A percentile compares a stretch with the other conserved stretches of the same genome.
These are phyloP conservation scores for Clonostachys chloroleuca DNA, from an alignment of 2,329 filamentous ascomycete genomes.

Conservation along the genomic window DNA sequence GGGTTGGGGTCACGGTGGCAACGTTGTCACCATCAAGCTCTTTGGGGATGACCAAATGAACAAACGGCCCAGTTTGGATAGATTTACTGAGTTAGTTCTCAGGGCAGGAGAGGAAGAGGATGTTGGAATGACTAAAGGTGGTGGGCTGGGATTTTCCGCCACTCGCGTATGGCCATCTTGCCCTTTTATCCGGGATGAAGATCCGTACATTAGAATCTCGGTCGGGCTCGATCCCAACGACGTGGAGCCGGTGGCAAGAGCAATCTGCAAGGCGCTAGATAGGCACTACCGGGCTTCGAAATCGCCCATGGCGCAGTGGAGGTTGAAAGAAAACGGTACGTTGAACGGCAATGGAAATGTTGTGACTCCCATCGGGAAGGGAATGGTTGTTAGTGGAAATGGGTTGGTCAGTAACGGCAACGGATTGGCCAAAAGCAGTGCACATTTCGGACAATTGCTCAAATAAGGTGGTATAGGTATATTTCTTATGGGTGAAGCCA, in stretches of 20 bases:
- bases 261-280: constrained; percentile 8
- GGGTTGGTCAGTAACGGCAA: not conserved
- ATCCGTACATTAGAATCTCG: constrained; percentile 10
- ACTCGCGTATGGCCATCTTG: constrained; percentile 10
- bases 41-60: constrained; percentile 8
- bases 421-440: not conserved
- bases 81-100: constrained; percentile 6
- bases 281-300: constrained; percentile 6
- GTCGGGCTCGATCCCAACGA: constrained; percentile 9
- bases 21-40: constrained; percentile 8
- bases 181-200: constrained; percentile 8
- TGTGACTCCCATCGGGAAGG: not conserved
- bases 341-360: not conserved
- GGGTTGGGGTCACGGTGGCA: constrained; percentile 10
- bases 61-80: constrained; percentile 8
- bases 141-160: constrained; percentile 9
- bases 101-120: constrained; percentile 8
- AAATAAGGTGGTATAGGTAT: not conserved
- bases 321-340: constrained; percentile 6
- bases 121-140: constrained; percentile 10
- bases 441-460: not conserved
- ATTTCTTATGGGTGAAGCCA: no score
- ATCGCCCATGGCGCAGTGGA: constrained; percentile 8
- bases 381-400: not conserved
- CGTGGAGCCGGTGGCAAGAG: constrained; percentile 8